Base-by-base conservation (phyloP, 306 rosid species). In the Canavalia gladiata region DNA sequence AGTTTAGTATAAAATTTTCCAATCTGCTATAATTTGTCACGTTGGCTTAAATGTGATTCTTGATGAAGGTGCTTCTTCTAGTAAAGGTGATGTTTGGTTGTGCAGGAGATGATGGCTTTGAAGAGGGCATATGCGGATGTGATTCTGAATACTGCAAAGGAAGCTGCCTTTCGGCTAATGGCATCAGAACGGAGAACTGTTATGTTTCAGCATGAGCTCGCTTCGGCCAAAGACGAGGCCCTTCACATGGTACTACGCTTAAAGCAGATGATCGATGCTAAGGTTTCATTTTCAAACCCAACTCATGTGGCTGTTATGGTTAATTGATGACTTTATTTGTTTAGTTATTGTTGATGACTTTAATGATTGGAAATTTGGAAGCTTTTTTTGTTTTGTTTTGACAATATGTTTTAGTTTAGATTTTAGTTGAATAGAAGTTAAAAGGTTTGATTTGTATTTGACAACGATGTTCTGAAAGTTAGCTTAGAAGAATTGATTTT, bases 101-200 rank as follows among this genome's bases (percentile, higher is more conserved):
- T 55, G 72, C 85, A 93, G 98, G 90, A 87, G 84, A 51, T 87
- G 90, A 6, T 65, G 89, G 98, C 89, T 43, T 77, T 94, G 85
- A 90, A 94, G 85, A 94, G 81, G 84, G 98, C 92, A 7, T 94
- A 87, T 46, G 98, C 98, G 45, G 94, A 89, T 0, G 87, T 91
- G 49, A 91, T 91, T 70, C 84, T 94, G 74, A 94, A 94, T 86
- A 89, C 97, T 37, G 92, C 87, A 66, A 91, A 91, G 72, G 98
- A 94, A 81, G 92, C 97, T 46, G 98, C 98, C 28, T 86, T 85
- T 34, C 70, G 97, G 62, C 83, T 91, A 72, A 82, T 94, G 97
- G 88, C 69, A 39, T 87, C 98, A 34, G 93, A 94, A 80, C 31
- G 81, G 33, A 90, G 86, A 58, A 87, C 90, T 51, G 69, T 84